These are phyloP conservation scores for Lasiosphaeria ovina DNA, from an alignment of 495 filamentous ascomycete genomes.

Conservation along the genomic window DNA sequence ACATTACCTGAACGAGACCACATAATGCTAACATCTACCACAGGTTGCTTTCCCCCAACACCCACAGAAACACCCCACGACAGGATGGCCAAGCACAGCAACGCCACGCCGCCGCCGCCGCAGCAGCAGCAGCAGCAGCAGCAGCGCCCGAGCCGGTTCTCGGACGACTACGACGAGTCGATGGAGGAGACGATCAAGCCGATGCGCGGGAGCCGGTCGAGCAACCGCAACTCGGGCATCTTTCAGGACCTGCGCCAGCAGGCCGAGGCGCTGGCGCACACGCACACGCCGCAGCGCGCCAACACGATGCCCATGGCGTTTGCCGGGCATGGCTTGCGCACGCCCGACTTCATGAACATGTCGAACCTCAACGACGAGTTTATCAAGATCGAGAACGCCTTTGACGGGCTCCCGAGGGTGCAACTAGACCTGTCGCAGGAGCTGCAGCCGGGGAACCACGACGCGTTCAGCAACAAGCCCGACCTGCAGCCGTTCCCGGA, in stretches of 20 bases:
- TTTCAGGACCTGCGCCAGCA: conserved; percentile 49
- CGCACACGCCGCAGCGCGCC: conserved; percentile 32
- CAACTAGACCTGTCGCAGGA: conserved; percentile 27
- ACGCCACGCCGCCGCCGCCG: conserved; percentile 23
- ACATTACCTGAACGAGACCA: background rate
- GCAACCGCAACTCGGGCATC: conserved; percentile 35
- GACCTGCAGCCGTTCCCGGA: conserved; percentile 24
- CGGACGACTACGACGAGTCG: conserved; percentile 53
- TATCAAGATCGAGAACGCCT: conserved; percentile 48
- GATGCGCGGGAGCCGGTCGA: conserved; percentile 27
- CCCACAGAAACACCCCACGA: conserved; percentile 48
- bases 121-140: conserved; percentile 24
- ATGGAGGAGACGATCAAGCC: conserved; percentile 60
- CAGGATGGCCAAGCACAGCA: conserved; percentile 32
- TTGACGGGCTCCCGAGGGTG: conserved; percentile 32
- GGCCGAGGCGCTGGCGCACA: conserved; percentile 35
- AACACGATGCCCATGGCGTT: conserved; percentile 45
- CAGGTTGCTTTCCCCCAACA: conserved; percentile 50
- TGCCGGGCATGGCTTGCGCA: conserved; percentile 36
- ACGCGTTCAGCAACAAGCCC: conserved; percentile 37
- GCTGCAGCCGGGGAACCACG: conserved; percentile 31
- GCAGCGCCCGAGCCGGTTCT: conserved; percentile 40
- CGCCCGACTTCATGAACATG: conserved; percentile 56
- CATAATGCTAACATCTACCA: background rate
- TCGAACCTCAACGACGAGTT: conserved; percentile 51